Conservation (phyloP, 768 basidiomycete species). For the Russula earlei region DNA sequence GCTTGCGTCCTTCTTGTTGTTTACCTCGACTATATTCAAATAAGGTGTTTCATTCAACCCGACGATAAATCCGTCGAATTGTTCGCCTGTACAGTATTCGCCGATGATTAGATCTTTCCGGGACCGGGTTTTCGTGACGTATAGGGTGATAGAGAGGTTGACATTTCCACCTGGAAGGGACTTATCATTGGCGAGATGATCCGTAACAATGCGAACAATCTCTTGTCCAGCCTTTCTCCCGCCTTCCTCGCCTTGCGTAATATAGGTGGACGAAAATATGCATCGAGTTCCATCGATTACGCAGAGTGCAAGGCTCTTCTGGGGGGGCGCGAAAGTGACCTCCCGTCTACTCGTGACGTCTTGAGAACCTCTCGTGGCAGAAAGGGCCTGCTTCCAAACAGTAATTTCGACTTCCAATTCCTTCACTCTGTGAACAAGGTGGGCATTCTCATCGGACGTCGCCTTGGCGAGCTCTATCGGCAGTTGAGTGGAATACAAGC, state of each 20-base stretch:
- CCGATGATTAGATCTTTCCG: slow-evolving; percentile 3
- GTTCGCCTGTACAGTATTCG: slow-evolving; percentile 1
- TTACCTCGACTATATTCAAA: slow-evolving; percentile 13
- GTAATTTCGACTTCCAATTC: slow-evolving; percentile 17
- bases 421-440: slow-evolving; percentile 10
- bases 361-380: not conserved
- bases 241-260: slow-evolving; percentile 4
- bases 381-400: slow-evolving; percentile 17
- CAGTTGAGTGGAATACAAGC: not conserved
- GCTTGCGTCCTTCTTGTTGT: slow-evolving; percentile 8
- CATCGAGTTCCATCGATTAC: slow-evolving; percentile 17
- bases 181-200: not conserved
- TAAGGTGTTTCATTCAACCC: slow-evolving; percentile 10
- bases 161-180: not conserved
- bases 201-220: not conserved
- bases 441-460: slow-evolving; percentile 12
- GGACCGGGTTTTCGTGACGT: slow-evolving; percentile 7
- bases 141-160: slow-evolving; percentile 9
- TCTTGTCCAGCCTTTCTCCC: slow-evolving; percentile 16
- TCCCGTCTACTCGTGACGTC: not conserved
- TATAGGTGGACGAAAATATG: slow-evolving; percentile 8
- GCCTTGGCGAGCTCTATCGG: slow-evolving; percentile 10
- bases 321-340: not conserved
- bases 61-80: slow-evolving; percentile 13
- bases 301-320: slow-evolving; percentile 8